Evolutionary conservation across 2,329 filamentous ascomycete species (phyloP).

Genomic region (Aspergillus sp.): DNA sequence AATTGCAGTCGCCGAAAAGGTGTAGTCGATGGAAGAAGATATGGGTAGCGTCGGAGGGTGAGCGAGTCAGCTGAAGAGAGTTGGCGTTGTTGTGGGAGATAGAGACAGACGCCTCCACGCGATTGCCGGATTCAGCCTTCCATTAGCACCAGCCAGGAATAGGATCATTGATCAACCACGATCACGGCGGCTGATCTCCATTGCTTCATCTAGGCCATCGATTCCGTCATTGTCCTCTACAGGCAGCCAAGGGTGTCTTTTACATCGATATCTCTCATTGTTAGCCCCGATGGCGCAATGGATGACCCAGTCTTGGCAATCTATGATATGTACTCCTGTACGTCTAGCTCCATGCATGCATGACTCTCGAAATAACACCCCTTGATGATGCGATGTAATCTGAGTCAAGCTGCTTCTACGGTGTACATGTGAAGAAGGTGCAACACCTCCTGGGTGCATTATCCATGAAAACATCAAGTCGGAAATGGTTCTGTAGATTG

Average conservation of each 20-base stretch:
- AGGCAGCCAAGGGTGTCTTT: neutral
- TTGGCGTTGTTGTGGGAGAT: neutral
- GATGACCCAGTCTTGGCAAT: neutral
- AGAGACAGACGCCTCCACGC: neutral
- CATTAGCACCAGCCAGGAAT: neutral
- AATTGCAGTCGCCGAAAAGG: no score
- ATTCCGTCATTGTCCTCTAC: neutral
- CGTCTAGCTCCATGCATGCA: neutral
- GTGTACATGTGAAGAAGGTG: neutral
- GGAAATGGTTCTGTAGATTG: neutral
- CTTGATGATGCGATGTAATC: neutral
- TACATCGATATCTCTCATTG: neutral
- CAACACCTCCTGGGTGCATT: neutral
- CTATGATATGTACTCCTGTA: neutral
- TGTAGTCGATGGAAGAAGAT: no score
- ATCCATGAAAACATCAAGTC: neutral
- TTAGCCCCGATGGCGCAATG: conserved; percentile 13
- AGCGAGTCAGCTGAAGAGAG: neutral
- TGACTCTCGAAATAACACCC: neutral
- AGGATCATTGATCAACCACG: neutral
- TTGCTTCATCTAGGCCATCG: neutral
- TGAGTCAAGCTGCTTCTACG: neutral
- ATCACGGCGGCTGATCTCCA: neutral
- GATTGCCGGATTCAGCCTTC: neutral
- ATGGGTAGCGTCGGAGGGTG: no score